Evolutionary conservation across 345 rosid species (phyloP).

Genomic region (Physaria fendleri): DNA sequence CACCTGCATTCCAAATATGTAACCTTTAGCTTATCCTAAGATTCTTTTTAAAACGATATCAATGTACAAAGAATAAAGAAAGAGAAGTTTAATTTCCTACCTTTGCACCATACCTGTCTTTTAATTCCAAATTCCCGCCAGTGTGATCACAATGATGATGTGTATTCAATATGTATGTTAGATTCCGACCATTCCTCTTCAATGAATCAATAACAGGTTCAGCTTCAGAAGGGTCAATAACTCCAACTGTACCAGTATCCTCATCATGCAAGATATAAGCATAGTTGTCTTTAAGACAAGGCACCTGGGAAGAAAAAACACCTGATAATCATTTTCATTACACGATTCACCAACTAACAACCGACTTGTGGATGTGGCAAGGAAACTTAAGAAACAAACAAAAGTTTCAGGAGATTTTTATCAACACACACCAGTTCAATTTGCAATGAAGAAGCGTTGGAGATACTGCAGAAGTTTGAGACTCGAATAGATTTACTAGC

Average conservation of each 20-base stretch:
- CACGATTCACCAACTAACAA: no score
- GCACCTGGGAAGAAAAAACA: no score
- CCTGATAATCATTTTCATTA: no score
- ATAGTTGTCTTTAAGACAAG: conserved; percentile 86
- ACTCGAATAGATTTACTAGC: conserved; percentile 80
- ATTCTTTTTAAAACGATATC: no score
- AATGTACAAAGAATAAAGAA: no score
- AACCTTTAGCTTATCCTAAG: no score
- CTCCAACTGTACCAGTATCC: conserved; percentile 96
- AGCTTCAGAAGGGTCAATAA: conserved; percentile 97
- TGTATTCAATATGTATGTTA: conserved; percentile 88
- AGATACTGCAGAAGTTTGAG: conserved; percentile 77
- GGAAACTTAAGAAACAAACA: no score
- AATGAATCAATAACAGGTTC: conserved; percentile 68
- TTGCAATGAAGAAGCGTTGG: conserved; percentile 66
- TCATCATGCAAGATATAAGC: conserved; percentile 86
- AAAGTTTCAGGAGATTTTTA: no score
- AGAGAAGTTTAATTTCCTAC: conserved; percentile 37
- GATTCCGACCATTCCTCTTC: conserved; percentile 60
- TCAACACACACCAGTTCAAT: conserved; percentile 83
- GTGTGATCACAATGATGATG: conserved; percentile 97
- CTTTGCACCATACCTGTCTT: conserved; percentile 97
- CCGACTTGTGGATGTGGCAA: no score
- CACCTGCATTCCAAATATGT: no score
- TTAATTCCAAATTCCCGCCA: conserved; percentile 85